A percentile compares a stretch with the other conserved stretches of the same genome.
Evolutionary conservation across 768 basidiomycete genomes (phyloP).

Genomic region (Boletus reticuloceps): DNA sequence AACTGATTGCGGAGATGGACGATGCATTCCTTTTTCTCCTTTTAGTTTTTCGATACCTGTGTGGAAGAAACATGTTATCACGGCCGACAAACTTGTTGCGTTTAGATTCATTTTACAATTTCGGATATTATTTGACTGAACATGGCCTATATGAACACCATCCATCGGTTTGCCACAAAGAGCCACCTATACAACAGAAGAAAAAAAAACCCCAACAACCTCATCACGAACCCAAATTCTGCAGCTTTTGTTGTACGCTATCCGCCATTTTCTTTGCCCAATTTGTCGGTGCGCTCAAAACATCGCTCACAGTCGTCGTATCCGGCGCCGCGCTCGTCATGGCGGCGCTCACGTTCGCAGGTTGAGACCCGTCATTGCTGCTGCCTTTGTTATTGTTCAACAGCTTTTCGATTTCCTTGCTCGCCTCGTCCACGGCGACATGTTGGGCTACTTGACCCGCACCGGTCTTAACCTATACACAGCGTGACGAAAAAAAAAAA

Average conservation of each 20-base stretch:
- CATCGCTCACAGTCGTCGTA: neutral
- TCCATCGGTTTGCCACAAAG: too few relatives aligned
- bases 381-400: neutral
- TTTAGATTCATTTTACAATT: too few relatives aligned
- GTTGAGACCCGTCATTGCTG: neutral
- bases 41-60: too few relatives aligned
- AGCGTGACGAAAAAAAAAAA: neutral
- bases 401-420: conserved; percentile 1
- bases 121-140: too few relatives aligned
- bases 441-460: conserved; percentile 8
- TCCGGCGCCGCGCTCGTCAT: neutral
- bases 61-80: too few relatives aligned
- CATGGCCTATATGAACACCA: too few relatives aligned
- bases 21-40: too few relatives aligned
- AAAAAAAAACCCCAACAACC: too few relatives aligned
- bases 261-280: conserved; percentile 18
- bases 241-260: conserved; percentile 12
- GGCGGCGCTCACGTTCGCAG: neutral
- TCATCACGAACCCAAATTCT: neutral
- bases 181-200: too few relatives aligned
- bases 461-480: neutral
- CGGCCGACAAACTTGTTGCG: too few relatives aligned
- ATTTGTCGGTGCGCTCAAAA: conserved; percentile 2
- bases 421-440: conserved; percentile 11
- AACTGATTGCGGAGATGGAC: too few relatives aligned